Evolutionary conservation across 441 rosid species (phyloP), one percentile per base, ranked within the genome.

Genomic region (Pelargonium citronellum): DNA sequence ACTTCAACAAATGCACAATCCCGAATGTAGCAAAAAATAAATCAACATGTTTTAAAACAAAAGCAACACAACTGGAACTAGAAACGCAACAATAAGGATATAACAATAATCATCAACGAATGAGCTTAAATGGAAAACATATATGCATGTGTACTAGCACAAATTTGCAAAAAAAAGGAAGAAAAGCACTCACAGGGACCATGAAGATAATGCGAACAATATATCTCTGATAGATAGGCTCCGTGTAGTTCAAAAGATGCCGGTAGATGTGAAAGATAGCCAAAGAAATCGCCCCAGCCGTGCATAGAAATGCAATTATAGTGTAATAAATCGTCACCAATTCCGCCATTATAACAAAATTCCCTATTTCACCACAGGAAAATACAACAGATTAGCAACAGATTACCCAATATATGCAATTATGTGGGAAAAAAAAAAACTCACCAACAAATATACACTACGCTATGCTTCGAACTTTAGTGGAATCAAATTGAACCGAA

Each of bases 171-270:
- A 8, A 44, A 9, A 9, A 12, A 34, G 8, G 15, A n/a, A 68
- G n/a, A 27, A 37, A 67, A 64, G 57, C 37, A 88, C 97, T 80
- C 16, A 94, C 97, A 69, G 97, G 99, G 68, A 92, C 98, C 96
- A 90, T 92, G 68, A 90, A 87, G 79, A 92, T 84, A 65, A 92
- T 92, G 72, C 98, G 93, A 7, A 92, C 98, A 17, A 90, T 90
- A 63, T 71, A 92, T 89, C 96, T 84, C 87, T 92, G 98, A 69
- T 88, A 94, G 77, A 88, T 91, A 66, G 97, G 97, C 69, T 91
- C 97, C 0, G 97, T 91, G 81, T 95, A 91, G 81, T 95, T 95
- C 73, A 87, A 41, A 12, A 95, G 89, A 64, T 95, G 99, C 76
- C 85, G 80, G 78, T 91, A 95, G 58, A 95, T 90, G 78, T 95